phyloP scores from a whole-genome alignment of 495 filamentous ascomycete genomes.

The Xylaria bambusicola region DNA sequence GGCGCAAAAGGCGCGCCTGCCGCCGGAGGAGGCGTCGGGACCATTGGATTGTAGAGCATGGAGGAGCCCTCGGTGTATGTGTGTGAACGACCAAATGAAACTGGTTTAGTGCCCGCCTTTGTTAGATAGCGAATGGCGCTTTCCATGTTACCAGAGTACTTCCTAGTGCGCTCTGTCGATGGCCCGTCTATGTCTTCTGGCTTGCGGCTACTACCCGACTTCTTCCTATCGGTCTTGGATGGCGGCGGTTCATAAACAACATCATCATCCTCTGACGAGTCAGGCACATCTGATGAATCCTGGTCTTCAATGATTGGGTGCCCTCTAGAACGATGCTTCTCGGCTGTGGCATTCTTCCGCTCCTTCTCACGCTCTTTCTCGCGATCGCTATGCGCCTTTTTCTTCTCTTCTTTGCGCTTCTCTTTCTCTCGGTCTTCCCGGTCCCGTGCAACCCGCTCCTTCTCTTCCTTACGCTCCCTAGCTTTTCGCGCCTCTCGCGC shows the following conservation, averaged over 20 bases:
- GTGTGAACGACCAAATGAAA: conserved; percentile 30
- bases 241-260: conserved; percentile 20
- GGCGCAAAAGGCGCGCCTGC: conserved; percentile 23
- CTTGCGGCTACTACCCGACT: conserved; percentile 41
- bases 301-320: conserved; percentile 35
- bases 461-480: conserved; percentile 29
- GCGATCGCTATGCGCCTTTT: conserved; percentile 37
- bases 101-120: conserved; percentile 27
- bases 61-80: conserved; percentile 27
- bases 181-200: conserved; percentile 29
- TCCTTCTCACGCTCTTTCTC: conserved; percentile 32
- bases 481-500: conserved; percentile 18
- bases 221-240: conserved; percentile 43
- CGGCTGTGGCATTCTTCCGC: conserved; percentile 25
- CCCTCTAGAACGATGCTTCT: conserved; percentile 39
- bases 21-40: conserved; percentile 37
- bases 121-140: conserved; percentile 30
- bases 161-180: conserved; percentile 28
- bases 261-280: conserved; percentile 34
- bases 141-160: conserved; percentile 29
- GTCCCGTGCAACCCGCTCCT: conserved; percentile 36
- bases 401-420: conserved; percentile 36
- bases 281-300: conserved; percentile 4
- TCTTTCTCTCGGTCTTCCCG: conserved; percentile 30
- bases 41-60: conserved; percentile 36